A percentile compares a stretch with the other conserved stretches of the same genome.
phyloP scores from a whole-genome alignment of 805 yeast species.

The Cyberlindnera mrakii region DNA sequence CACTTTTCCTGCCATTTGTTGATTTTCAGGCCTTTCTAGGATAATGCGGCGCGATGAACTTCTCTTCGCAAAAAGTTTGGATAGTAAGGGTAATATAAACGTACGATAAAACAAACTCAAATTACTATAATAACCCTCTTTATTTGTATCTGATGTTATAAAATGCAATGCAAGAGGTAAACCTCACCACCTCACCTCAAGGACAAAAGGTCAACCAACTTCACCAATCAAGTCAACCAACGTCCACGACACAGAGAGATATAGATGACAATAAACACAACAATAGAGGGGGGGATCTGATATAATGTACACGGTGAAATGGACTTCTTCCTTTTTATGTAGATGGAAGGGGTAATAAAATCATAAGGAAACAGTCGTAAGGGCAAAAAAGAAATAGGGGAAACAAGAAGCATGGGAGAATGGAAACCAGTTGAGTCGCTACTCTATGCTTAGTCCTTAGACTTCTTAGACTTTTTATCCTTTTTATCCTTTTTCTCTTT shows the following conservation, averaged over 20 bases:
- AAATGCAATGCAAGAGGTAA: slow-evolving; percentile 8
- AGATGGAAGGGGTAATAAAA: background rate
- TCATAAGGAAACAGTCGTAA: background rate
- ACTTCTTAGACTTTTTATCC: slow-evolving; percentile 16
- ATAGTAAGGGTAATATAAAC: too few species aligned
- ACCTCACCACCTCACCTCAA: background rate
- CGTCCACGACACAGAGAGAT: background rate
- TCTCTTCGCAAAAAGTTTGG: too few species aligned
- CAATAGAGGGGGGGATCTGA: background rate
- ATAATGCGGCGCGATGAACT: too few species aligned
- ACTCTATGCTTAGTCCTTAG: slow-evolving; percentile 8
- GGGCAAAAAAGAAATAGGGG: background rate
- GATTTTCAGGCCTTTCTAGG: too few species aligned
- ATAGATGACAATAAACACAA: background rate
- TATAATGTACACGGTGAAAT: background rate
- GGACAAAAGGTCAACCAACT: background rate
- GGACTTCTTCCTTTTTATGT: background rate
- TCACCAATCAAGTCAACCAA: background rate
- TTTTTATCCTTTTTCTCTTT: slow-evolving; percentile 15
- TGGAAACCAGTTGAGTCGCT: background rate
- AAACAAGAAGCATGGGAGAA: background rate
- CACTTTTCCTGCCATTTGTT: too few species aligned
- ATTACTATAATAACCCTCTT: background rate
- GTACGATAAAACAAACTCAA: too few species aligned
- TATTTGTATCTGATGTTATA: slow-evolving; percentile 3